A percentile compares a stretch with the other conserved stretches of the same genome.
phyloP scores from a whole-genome alignment of 805 yeast species.

The Lipomyces spencermartinsiae region DNA sequence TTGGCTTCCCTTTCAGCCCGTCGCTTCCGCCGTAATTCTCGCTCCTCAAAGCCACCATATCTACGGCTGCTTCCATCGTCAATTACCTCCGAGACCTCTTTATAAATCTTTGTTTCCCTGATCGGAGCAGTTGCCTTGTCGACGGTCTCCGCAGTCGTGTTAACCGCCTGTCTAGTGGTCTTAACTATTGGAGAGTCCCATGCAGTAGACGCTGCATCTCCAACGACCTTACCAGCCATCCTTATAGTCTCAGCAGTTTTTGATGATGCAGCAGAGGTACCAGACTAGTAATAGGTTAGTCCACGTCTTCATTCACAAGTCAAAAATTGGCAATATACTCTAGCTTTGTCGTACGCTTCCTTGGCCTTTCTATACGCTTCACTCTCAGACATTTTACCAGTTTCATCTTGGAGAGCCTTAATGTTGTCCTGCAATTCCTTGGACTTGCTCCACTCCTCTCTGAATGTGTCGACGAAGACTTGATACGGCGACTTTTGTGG shows the following conservation, averaged over 20 bases:
- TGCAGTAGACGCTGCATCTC: constrained; percentile 84
- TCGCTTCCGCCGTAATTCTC: constrained; percentile 77
- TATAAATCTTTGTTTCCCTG: constrained; percentile 85
- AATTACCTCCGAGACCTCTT: constrained; percentile 84
- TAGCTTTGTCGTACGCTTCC: constrained; percentile 89
- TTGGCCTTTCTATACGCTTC: constrained; percentile 92
- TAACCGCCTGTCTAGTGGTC: constrained; percentile 85
- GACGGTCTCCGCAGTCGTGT: constrained; percentile 68
- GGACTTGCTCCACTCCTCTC: constrained; percentile 87
- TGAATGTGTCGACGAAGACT: constrained; percentile 92
- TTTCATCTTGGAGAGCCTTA: constrained; percentile 93
- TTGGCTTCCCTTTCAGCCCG: constrained; percentile 56
- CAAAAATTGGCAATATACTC: constrained; percentile 50
- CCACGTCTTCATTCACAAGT: not conserved
- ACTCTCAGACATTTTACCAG: constrained; percentile 91
- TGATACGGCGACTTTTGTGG: constrained; percentile 76
- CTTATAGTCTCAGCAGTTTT: constrained; percentile 75
- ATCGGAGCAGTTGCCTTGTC: constrained; percentile 90
- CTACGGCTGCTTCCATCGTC: constrained; percentile 88
- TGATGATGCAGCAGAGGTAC: constrained; percentile 53
- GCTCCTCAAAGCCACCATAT: constrained; percentile 90
- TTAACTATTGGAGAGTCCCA: constrained; percentile 96
- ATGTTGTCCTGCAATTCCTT: constrained; percentile 89
- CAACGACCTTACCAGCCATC: constrained; percentile 93
- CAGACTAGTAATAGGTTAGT: constrained; percentile 37